phyloP scores from a whole-genome alignment of 306 rosid species.

The Cucurbita pepo region DNA sequence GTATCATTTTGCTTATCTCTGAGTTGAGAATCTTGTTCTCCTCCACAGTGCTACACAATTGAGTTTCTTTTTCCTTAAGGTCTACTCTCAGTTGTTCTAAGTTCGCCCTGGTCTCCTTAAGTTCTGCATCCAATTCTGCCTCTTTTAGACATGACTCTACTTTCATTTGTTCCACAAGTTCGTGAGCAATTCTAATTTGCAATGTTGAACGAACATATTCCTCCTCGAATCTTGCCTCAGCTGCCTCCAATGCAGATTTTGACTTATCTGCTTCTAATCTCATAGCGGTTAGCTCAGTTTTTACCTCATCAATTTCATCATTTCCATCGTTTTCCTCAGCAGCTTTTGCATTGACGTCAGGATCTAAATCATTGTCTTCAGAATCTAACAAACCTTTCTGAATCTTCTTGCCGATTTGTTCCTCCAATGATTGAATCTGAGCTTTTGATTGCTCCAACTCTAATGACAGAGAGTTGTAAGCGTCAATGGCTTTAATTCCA shows the following conservation, averaged over 20 bases:
- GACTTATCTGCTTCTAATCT: constrained; percentile 48
- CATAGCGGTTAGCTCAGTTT: constrained; percentile 32
- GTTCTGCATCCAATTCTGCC: constrained; percentile 35
- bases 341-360: background rate
- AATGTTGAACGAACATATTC: constrained; percentile 68
- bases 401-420: constrained; percentile 37
- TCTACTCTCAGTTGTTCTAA: constrained; percentile 42
- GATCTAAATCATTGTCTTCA: constrained; percentile 7
- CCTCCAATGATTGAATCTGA: constrained; percentile 55
- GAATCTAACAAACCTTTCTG: constrained; percentile 28
- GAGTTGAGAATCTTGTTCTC: constrained; percentile 24
- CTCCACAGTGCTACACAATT: constrained; percentile 24
- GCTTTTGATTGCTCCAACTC: constrained; percentile 69
- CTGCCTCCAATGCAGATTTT: constrained; percentile 57
- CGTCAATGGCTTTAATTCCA: constrained; percentile 32
- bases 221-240: constrained; percentile 68
- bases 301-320: constrained; percentile 35
- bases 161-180: constrained; percentile 43
- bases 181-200: constrained; percentile 66
- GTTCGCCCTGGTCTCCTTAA: constrained; percentile 28
- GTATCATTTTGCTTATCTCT: constrained; percentile 12
- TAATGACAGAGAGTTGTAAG: constrained; percentile 22
- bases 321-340: constrained; percentile 16
- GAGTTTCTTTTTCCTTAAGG: constrained; percentile 43
- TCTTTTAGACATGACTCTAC: constrained; percentile 41